phyloP scores from a whole-genome alignment of 164 flowering plant species.

The Liquidambar formosana region DNA sequence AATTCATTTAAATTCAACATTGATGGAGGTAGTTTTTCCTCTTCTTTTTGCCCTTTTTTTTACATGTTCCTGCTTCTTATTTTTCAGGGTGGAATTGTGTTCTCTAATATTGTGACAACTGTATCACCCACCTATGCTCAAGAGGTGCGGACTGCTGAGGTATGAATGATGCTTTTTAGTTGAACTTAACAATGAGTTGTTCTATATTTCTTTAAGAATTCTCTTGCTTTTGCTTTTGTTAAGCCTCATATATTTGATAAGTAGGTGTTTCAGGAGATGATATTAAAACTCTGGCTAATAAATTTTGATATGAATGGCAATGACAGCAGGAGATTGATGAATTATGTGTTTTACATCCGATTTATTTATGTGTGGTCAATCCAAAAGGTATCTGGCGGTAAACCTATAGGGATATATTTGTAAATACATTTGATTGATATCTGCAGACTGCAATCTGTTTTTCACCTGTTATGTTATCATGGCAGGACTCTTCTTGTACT shows the following conservation, averaged over 20 bases:
- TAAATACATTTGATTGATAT: too few species aligned
- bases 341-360: neutral
- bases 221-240: neutral
- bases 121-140: conserved; percentile 96
- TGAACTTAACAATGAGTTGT: neutral
- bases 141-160: conserved; percentile 93
- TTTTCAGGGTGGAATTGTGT: conserved; percentile 88
- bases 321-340: neutral
- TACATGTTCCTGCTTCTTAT: neutral
- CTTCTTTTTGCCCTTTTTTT: conserved; percentile 1
- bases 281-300: neutral
- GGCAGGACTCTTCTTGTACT: too few species aligned
- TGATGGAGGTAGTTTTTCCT: neutral
- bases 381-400: too few species aligned
- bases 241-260: neutral
- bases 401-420: too few species aligned
- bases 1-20: neutral
- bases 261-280: neutral
- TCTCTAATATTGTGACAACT: conserved; percentile 96
- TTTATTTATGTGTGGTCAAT: too few species aligned
- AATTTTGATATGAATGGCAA: neutral
- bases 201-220: neutral
- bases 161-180: conserved; percentile 26
- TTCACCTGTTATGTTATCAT: too few species aligned
- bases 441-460: too few species aligned